Evolutionary conservation across 2,329 filamentous ascomycete species (phyloP), one percentile per base, ranked within the genome.

Genomic region (Grosmannia penicillata): DNA sequence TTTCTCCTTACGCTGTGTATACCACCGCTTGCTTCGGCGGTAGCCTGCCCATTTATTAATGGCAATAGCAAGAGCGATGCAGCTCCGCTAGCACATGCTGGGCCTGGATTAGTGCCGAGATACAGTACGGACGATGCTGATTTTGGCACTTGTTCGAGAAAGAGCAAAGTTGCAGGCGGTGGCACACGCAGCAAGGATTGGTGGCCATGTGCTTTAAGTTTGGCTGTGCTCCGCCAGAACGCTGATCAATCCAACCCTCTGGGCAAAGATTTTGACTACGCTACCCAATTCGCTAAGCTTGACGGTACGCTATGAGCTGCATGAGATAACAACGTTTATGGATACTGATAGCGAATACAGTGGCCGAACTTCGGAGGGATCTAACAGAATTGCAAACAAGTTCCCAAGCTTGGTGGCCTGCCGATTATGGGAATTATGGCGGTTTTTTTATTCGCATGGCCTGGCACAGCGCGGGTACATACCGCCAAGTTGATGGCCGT

Each of bases 381-480:
- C 58, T 87, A 6, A 50, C 62, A 14, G 65, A 61, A n/a, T 53
- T 86, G 50, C 79, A 85, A 75, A 86, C 81, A 36, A 75, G 83
- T 54, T 85, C 79, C 2, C 75, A 86, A 59, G 75, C 81, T 26
- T 85, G 72, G 73, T 87, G 82, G 82, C 82, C 82, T 1, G 82
- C 82, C 21, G 82, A 87, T 54, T 83, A 81, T 51, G 81, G 81
- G 38, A 78, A 85, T 66, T 87, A 86, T 49, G 82, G 81, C 46
- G 80, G 81, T 56, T 68, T 86, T 19, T 85, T 87, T 57, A 68
- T 87, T 53, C 78, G 82, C 40, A 77, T 86, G 76, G 75, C 79
- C 43, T 87, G 82, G 82, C 82, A 86, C 65, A 76, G 75, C 47
- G 73, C 82, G 18, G 82, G 82, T 43, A 87, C 81, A 36, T 85